A percentile compares a stretch with the other conserved stretches of the same genome.
These are phyloP conservation scores for Alternaria brassicae DNA, from an alignment of 2,329 filamentous ascomycete species.

Conservation along the genomic window DNA sequence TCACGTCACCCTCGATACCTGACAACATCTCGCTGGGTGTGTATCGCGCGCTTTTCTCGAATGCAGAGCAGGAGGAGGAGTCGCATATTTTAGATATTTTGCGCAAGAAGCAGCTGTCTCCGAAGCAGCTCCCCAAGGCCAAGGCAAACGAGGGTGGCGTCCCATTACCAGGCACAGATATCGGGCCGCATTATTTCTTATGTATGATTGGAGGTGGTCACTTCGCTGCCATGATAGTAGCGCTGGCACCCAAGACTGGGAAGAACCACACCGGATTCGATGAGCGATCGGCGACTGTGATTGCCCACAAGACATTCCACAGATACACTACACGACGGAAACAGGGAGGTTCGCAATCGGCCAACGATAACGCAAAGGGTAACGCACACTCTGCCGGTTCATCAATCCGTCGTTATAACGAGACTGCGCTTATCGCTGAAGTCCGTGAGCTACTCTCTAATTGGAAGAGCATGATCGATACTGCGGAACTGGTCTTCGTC, in stretches of 20 bases:
- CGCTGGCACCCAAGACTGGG: slow-evolving; percentile 78
- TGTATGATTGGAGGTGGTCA: slow-evolving; percentile 99
- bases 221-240: slow-evolving; percentile 96
- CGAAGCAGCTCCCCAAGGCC: slow-evolving; percentile 58
- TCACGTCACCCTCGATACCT: slow-evolving; percentile 76
- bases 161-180: slow-evolving; percentile 63
- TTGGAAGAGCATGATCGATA: slow-evolving; percentile 87
- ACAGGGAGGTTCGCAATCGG: slow-evolving; percentile 92
- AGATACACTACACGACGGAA: slow-evolving; percentile 95
- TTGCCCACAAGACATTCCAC: slow-evolving; percentile 98
- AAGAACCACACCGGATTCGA: slow-evolving; percentile 74
- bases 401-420: slow-evolving; percentile 89
- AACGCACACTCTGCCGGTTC: slow-evolving; percentile 93
- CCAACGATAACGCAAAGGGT: slow-evolving; percentile 93
- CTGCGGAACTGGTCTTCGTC: slow-evolving; percentile 84
- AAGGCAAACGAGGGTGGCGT: slow-evolving; percentile 66
- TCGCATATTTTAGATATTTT: slow-evolving; percentile 71
- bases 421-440: slow-evolving; percentile 87
- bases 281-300: slow-evolving; percentile 83
- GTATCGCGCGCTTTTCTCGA: slow-evolving; percentile 81
- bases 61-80: slow-evolving; percentile 71
- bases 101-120: slow-evolving; percentile 76
- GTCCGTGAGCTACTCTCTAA: slow-evolving; percentile 80
- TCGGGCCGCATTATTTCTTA: slow-evolving; percentile 86
- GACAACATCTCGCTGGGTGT: slow-evolving; percentile 82